These are phyloP conservation scores for Trametes coccinea DNA, from an alignment of 768 basidiomycete genomes.

Conservation along the genomic window DNA sequence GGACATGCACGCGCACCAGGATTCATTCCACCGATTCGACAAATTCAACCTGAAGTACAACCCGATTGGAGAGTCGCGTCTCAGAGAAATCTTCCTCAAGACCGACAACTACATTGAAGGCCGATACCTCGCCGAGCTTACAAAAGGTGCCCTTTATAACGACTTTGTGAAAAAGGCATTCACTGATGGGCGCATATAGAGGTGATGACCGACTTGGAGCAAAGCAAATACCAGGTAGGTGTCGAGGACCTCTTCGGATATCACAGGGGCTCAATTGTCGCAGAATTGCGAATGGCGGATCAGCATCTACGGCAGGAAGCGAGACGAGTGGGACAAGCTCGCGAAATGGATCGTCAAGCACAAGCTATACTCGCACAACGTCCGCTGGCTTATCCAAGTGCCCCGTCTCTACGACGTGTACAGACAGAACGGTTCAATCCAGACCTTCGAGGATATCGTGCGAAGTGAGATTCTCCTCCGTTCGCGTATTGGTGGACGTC, in stretches of 20 bases:
- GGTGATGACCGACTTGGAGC: slow-evolving; percentile 96
- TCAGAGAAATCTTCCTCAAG: slow-evolving; percentile 97
- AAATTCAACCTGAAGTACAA: slow-evolving; percentile 99
- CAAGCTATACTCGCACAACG: slow-evolving; percentile 94
- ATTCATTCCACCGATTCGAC: slow-evolving; percentile 98
- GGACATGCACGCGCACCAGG: slow-evolving; percentile 99
- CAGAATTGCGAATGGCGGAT: slow-evolving; percentile 97
- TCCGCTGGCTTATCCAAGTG: slow-evolving; percentile 96
- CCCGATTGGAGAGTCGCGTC: slow-evolving; percentile 90
- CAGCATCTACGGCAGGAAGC: slow-evolving; percentile 86
- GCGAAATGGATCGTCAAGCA: slow-evolving; percentile 96
- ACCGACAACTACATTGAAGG: slow-evolving; percentile 95
- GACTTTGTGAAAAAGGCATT: neutral
- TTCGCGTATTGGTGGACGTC: neutral
- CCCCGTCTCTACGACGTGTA: slow-evolving; percentile 95
- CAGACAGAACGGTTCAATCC: slow-evolving; percentile 80
- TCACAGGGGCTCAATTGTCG: neutral
- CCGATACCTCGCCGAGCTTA: slow-evolving; percentile 91
- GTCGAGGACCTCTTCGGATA: too few relatives aligned
- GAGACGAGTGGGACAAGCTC: slow-evolving; percentile 95
- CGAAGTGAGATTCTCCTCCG: slow-evolving; percentile 56
- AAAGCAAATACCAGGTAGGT: slow-evolving; percentile 94
- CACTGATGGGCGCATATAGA: slow-evolving; percentile 50
- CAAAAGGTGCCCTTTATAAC: slow-evolving; percentile 59
- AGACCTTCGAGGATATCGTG: slow-evolving; percentile 90